Evolutionary conservation across 2,329 filamentous ascomycete genomes (phyloP).

Genomic region (Ceratocystis smalleyi): DNA sequence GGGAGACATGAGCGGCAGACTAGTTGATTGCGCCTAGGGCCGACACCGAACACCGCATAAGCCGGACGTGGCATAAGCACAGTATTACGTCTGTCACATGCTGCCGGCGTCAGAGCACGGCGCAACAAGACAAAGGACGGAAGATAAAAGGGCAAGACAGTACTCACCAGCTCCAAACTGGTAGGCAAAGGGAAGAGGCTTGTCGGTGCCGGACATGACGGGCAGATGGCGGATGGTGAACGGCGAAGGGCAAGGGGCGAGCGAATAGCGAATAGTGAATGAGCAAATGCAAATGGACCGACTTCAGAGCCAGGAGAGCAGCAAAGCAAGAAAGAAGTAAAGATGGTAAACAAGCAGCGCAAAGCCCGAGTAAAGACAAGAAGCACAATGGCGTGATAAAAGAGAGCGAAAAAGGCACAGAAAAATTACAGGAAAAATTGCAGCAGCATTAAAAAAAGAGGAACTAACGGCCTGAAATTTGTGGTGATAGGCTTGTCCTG

Average conservation of each 20-base stretch:
- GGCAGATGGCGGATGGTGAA: conserved; percentile 17
- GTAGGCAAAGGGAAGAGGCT: conserved; percentile 82
- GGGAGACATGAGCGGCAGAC: neutral
- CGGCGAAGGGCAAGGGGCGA: conserved; percentile 22
- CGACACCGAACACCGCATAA: neutral
- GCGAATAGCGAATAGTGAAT: conserved; percentile 13
- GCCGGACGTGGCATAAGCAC: neutral
- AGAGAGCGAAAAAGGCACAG: neutral
- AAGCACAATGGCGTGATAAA: conserved; percentile 2
- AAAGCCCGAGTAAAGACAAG: neutral
- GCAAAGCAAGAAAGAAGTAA: neutral
- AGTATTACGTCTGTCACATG: neutral
- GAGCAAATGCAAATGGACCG: too few relatives aligned
- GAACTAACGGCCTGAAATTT: conserved; percentile 7
- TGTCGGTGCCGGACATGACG: conserved; percentile 44
- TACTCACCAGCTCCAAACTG: conserved; percentile 73
- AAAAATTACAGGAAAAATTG: neutral
- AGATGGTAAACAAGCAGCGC: conserved; percentile 1
- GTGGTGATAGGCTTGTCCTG: conserved; percentile 10
- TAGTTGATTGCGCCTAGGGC: neutral
- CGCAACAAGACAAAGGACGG: neutral
- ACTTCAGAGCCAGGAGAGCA: neutral
- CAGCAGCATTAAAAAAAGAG: conserved; percentile 1
- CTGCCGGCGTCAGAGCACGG: neutral
- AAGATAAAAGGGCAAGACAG: too few relatives aligned